Base-by-base conservation (phyloP, 2,329 filamentous ascomycete species). In the Colletotrichum musicola region DNA sequence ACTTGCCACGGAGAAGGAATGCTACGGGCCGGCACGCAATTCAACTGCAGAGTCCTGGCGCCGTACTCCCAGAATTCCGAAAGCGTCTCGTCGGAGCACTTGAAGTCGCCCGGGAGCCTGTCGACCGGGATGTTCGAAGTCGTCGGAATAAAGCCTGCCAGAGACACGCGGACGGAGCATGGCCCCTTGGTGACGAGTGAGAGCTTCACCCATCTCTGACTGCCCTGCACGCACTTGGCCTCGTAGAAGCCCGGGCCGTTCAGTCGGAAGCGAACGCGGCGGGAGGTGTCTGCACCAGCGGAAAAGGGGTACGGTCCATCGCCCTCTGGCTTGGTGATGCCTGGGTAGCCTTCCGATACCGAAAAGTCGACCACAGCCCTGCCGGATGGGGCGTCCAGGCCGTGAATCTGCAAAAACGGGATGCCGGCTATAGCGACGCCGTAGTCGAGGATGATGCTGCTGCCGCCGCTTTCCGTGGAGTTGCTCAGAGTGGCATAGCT, bases 141-240 rank as follows among this genome's bases (percentile, higher is more conserved):
- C 13, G 42, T 47, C 4, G 56, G 25, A 42, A 59, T 16, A 14
- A 59, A 59, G 16, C 56, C 56, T 14, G 18, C 56, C 56, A 59
- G 27, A 14, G 56, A 59, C 10, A 59, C 27, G 14, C 56, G 56
- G 6, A 59, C 56, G 16, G 56, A 59, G 4, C 56, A 49, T 4
- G 13, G 25, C 3, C 25, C 7, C 25, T 59, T 38, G 16, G 56
- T 49, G 40, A 49, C 27, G 18, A 59, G 56, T n/a, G 56, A 59
- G 56, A 59, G 42, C 56, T 59, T 59, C 42, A 59, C 42, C 56
- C 56, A 59, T 16, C 42, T 25, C 56, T 59, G 56, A 25, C 56
- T 59, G 44, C 56, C 56, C 44, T 49, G 56, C 42, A 59, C 56
- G n/a, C 25, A 59, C 42, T 59, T 59, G 42, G 42, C 56, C 16